These are phyloP conservation scores for Rhodotorula mucilaginosa DNA, from an alignment of 1,284 basidiomycete genomes.

Conservation along the genomic window DNA sequence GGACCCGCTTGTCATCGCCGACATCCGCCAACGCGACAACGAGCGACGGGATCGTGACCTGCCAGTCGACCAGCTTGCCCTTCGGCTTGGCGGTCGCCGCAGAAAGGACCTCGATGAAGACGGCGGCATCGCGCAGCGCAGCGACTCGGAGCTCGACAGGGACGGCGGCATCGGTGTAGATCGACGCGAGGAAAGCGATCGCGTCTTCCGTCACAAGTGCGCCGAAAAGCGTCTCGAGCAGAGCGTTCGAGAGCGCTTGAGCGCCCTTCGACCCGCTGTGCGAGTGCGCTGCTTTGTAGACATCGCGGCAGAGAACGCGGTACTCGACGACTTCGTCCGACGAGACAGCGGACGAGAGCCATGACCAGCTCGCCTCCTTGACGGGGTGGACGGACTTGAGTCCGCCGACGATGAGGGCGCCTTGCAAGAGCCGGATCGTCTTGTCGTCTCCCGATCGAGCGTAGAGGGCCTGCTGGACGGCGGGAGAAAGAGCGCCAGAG, in stretches of 20 bases:
- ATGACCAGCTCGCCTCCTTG: conserved; percentile 28
- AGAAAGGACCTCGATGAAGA: conserved; percentile 56
- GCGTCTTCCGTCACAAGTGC: conserved; percentile 64
- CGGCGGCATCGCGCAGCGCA: conserved; percentile 74
- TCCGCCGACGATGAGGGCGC: conserved; percentile 44
- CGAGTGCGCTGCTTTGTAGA: conserved; percentile 65
- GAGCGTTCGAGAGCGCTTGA: conserved; percentile 56
- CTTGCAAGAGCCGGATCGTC: conserved; percentile 44
- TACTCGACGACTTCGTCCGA: conserved; percentile 6
- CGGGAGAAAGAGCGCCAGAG: not conserved
- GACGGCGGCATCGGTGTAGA: conserved; percentile 56
- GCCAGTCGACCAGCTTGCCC: conserved; percentile 62
- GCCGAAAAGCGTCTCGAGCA: conserved; percentile 67
- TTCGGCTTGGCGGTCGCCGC: conserved; percentile 44
- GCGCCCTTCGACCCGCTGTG: conserved; percentile 47
- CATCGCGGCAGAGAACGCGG: conserved; percentile 7
- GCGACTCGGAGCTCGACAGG: conserved; percentile 58
- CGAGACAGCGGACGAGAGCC: conserved; percentile 26
- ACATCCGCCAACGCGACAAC: conserved; percentile 63
- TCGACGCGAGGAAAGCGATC: conserved; percentile 73
- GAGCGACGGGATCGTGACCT: conserved; percentile 75
- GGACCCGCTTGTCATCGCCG: conserved; percentile 53
- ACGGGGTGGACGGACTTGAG: conserved; percentile 20
- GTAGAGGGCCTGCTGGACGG: conserved; percentile 36
- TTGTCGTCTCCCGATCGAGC: conserved; percentile 43